Evolutionary conservation across 176 grass and related monocot species (phyloP).

Genomic region (Paspalum notatum): DNA sequence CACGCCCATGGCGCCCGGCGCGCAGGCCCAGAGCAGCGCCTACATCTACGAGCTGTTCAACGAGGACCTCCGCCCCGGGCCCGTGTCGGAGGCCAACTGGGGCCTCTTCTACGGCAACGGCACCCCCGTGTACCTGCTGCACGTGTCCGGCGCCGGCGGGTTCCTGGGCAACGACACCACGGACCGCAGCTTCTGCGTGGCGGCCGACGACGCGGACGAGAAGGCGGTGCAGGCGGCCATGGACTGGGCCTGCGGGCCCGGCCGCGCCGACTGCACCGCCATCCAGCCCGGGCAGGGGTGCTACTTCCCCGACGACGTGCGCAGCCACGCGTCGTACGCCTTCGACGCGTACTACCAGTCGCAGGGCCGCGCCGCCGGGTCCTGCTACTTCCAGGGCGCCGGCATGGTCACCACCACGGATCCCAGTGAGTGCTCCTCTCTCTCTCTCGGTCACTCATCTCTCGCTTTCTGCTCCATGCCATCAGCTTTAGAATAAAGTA

Average conservation of each 20-base stretch:
- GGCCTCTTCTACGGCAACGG: constrained; percentile 97
- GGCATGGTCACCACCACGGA: constrained; percentile 95
- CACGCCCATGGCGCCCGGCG: constrained; percentile 78
- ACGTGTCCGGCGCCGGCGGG: constrained; percentile 65
- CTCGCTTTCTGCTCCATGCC: no score
- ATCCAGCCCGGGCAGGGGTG: constrained; percentile 84
- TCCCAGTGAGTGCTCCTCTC: constrained; percentile 63
- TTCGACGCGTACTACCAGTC: constrained; percentile 92
- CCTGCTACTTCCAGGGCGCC: constrained; percentile 90
- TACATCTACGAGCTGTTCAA: constrained; percentile 99
- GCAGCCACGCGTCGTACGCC: constrained; percentile 82
- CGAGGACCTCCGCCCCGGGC: constrained; percentile 86
- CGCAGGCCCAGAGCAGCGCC: constrained; percentile 56
- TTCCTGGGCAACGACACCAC: constrained; percentile 95
- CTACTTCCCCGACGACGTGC: constrained; percentile 78
- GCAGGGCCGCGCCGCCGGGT: constrained; percentile 69
- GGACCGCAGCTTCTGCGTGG: constrained; percentile 84
- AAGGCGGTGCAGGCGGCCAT: constrained; percentile 91
- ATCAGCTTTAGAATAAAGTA: not conserved
- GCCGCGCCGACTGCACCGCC: constrained; percentile 79
- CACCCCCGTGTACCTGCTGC: constrained; percentile 85
- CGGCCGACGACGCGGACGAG: constrained; percentile 73
- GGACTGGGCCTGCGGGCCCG: constrained; percentile 95
- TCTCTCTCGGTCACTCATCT: not conserved
- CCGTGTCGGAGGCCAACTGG: constrained; percentile 87